A percentile compares a stretch with the other conserved stretches of the same genome.
Evolutionary conservation across 495 filamentous ascomycete species (phyloP).

Genomic region (Alectoria sarmentosa): DNA sequence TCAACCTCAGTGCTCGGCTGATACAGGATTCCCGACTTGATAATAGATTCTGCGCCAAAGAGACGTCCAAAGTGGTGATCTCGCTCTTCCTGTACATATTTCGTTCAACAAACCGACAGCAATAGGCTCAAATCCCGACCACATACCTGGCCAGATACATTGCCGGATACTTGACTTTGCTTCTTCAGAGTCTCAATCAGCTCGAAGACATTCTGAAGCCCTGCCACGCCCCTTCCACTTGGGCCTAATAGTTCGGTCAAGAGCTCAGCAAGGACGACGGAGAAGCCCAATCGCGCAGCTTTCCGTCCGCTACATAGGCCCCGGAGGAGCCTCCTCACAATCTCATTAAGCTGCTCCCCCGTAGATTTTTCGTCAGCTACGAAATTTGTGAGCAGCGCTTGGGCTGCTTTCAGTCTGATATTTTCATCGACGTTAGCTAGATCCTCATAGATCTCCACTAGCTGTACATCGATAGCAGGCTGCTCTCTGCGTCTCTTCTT

Average conservation of each 20-base stretch:
- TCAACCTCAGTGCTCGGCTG: conserved; percentile 37
- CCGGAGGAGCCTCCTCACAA: conserved; percentile 62
- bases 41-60: conserved; percentile 79
- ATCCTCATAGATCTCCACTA: conserved; percentile 51
- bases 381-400: conserved; percentile 41
- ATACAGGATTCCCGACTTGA: conserved; percentile 69
- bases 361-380: conserved; percentile 35
- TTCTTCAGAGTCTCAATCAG: conserved; percentile 59
- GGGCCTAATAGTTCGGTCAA: conserved; percentile 40
- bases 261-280: conserved; percentile 79
- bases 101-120: not conserved
- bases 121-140: too few relatives aligned
- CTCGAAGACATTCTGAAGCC: conserved; percentile 39
- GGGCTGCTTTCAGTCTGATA: conserved; percentile 43
- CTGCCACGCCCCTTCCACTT: conserved; percentile 24
- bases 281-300: conserved; percentile 85
- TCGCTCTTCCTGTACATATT: conserved; percentile 59
- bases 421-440: conserved; percentile 47
- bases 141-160: conserved; percentile 55
- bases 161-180: conserved; percentile 57
- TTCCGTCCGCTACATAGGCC: conserved; percentile 87
- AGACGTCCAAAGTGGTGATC: conserved; percentile 79
- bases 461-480: conserved; percentile 41
- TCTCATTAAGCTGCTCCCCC: conserved; percentile 39
- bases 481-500: conserved; percentile 44